Base-by-base conservation (phyloP, 192 early-diverging fungal genomes). In the Linnemannia elongata region DNA sequence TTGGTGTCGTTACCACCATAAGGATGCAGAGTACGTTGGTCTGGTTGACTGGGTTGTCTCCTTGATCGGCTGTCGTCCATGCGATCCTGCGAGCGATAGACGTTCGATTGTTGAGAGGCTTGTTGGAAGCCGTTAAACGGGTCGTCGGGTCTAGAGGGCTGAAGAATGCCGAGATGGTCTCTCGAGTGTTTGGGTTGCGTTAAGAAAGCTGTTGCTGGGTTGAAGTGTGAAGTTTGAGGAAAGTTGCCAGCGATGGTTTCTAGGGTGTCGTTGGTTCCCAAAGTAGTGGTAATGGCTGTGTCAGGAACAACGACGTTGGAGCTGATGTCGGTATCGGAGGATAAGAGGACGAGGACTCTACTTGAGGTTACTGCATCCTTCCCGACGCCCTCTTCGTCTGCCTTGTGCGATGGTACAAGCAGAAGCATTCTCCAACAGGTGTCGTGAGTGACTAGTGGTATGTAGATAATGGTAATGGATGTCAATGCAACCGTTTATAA, bases 261-360 rank as follows among this genome's bases (percentile, higher is more conserved):
- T 5, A 79, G 35, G 24, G 83, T 52, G 20, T 85, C 74, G 68
- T 77, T 77, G 2, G 83, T 81, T 60, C 74, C 78, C 5, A 86
- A 45, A 3, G 79, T 86, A 12, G 74, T 86, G 44, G 78, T 86
- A 74, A 86, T 86, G 69, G 83, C 83, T 3, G 75, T 80, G 13
- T 86, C 83, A 41, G 83, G 79, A 33, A 86, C 78, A 38, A 86
- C 47, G 35, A 86, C 70, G 12, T 76, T 86, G 0, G 83, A 86
- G 74, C 83, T 80, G 35, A 86, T 69, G 47, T 86, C 83, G 7
- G 71, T 86, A 24, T 80, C 75, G n/a, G 78, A 76, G 2, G 83
- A 79, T 2, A 86, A 60, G 47, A 86, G 52, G 18, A 86, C 83
- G 2, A 86, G 74, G 27, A 86, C 79, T 66, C 74, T 75, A 18